Percentiles rank a stretch among this genome's conserved stretches.
phyloP scores from a whole-genome alignment of 192 early-diverging fungal species.

The Obelidium mucronatum region DNA sequence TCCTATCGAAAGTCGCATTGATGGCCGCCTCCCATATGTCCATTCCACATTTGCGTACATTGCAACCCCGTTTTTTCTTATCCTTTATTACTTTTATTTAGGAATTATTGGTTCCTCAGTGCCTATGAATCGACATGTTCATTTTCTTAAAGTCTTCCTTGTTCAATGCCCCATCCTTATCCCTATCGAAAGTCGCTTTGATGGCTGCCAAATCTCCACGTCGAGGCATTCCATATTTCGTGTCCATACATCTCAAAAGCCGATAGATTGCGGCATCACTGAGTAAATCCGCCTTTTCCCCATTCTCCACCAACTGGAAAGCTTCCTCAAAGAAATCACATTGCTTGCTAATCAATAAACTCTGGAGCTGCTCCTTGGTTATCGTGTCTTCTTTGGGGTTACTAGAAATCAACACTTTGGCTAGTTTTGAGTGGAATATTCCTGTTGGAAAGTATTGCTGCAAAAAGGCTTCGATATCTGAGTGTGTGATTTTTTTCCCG shows the following conservation, averaged over 20 bases:
- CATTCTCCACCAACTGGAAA: slow-evolving; percentile 47
- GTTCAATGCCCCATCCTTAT: slow-evolving; percentile 52
- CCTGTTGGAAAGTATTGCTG: slow-evolving; percentile 4
- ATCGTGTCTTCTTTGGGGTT: slow-evolving; percentile 47
- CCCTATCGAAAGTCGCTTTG: slow-evolving; percentile 49
- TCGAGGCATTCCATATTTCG: slow-evolving; percentile 35
- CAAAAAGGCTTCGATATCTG: neutral
- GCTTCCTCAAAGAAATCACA: slow-evolving; percentile 50
- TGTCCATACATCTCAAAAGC: slow-evolving; percentile 40
- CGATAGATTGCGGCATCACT: slow-evolving; percentile 35
- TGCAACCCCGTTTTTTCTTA: neutral
- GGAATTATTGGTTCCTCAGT: neutral
- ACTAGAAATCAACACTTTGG: neutral
- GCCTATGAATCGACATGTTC: slow-evolving; percentile 28
- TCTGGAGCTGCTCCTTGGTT: slow-evolving; percentile 51
- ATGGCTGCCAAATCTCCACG: slow-evolving; percentile 48
- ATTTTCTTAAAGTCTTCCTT: slow-evolving; percentile 58
- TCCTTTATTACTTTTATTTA: neutral
- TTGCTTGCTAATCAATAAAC: slow-evolving; percentile 42
- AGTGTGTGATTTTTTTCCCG: slow-evolving; percentile 12
- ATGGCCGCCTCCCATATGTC: too few relatives aligned
- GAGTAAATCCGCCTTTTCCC: slow-evolving; percentile 24
- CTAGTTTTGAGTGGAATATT: slow-evolving; percentile 8
- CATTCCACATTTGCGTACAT: neutral
- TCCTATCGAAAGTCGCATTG: too few relatives aligned